phyloP scores from a whole-genome alignment of 139 green algal genomes.

The Chlamydomonas asymmetrica region DNA sequence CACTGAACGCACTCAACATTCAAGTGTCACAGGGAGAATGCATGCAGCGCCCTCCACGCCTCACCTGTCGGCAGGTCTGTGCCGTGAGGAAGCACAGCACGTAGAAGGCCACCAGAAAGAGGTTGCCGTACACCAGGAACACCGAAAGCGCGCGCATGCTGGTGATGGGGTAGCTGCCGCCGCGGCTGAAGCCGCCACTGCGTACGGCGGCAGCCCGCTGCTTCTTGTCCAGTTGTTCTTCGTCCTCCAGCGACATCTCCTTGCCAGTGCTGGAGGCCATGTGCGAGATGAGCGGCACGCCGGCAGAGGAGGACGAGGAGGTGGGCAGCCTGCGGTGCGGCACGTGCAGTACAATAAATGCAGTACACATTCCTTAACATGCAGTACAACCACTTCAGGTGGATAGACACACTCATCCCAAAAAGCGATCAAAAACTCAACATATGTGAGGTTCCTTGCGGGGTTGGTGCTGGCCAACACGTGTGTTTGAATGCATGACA shows the following conservation, averaged over 20 bases:
- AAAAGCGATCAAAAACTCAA: too few relatives aligned
- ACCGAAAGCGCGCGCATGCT: not conserved
- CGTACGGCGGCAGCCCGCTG: too few relatives aligned
- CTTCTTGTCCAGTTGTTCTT: slow-evolving; percentile 32
- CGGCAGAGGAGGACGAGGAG: not conserved
- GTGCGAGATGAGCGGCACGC: too few relatives aligned
- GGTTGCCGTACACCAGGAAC: slow-evolving; percentile 16
- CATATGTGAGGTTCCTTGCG: too few relatives aligned
- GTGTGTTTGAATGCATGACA: slow-evolving; percentile 1
- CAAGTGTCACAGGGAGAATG: too few relatives aligned
- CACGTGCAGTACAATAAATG: not conserved
- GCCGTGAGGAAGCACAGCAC: slow-evolving; percentile 54
- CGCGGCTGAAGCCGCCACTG: slow-evolving; percentile 9
- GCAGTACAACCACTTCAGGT: too few relatives aligned
- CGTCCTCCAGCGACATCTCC: slow-evolving; percentile 13
- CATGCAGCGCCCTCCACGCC: too few relatives aligned
- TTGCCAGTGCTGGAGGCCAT: slow-evolving; percentile 11
- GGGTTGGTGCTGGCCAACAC: not conserved
- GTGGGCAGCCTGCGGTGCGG: not conserved
- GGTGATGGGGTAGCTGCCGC: not conserved
- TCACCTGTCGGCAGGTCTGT: slow-evolving; percentile 45
- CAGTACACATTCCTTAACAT: not conserved
- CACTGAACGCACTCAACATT: too few relatives aligned
- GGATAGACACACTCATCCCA: too few relatives aligned
- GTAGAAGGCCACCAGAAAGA: slow-evolving; percentile 32